A percentile compares a stretch with the other conserved stretches of the same genome.
These are phyloP conservation scores for Fragaria vesca DNA, from an alignment of 306 rosid genomes.

Conservation along the genomic window DNA sequence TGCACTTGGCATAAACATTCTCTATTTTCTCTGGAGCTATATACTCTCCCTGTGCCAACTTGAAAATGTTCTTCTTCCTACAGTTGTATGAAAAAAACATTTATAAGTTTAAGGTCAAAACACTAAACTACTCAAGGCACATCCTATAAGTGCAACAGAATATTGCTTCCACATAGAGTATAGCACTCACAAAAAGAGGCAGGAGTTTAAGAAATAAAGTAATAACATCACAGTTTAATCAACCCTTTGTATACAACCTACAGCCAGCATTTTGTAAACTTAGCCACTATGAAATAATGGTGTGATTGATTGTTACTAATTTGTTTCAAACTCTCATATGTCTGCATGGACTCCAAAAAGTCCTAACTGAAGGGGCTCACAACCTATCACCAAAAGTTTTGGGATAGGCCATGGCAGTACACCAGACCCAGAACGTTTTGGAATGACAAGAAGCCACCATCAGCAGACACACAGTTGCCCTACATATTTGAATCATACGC, in stretches of 20 bases:
- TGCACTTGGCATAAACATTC: slow-evolving; percentile 90
- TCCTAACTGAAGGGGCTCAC: not conserved
- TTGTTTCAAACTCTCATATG: not conserved
- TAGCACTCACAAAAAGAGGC: not conserved
- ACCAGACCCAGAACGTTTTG: not conserved
- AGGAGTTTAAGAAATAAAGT: not conserved
- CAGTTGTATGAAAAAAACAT: slow-evolving; percentile 11
- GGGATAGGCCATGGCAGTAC: not conserved
- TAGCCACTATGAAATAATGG: not conserved
- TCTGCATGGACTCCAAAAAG: not conserved
- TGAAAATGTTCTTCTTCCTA: slow-evolving; percentile 98
- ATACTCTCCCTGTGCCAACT: slow-evolving; percentile 99
- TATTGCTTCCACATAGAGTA: not conserved
- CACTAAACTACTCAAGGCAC: not conserved
- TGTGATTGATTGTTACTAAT: not conserved
- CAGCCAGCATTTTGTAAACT: not conserved
- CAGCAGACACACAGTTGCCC: not conserved
- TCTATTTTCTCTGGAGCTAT: slow-evolving; percentile 98
- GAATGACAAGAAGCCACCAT: not conserved
- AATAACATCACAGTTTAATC: not conserved
- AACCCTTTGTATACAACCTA: not conserved
- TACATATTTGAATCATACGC: not conserved
- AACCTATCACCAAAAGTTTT: not conserved
- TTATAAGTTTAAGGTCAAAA: slow-evolving; percentile 7
- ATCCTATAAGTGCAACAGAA: not conserved